Percentiles rank a stretch among this genome's conserved stretches.
These are phyloP conservation scores for Holtermannia corniformis DNA, from an alignment of 768 basidiomycete genomes.

Conservation along the genomic window DNA sequence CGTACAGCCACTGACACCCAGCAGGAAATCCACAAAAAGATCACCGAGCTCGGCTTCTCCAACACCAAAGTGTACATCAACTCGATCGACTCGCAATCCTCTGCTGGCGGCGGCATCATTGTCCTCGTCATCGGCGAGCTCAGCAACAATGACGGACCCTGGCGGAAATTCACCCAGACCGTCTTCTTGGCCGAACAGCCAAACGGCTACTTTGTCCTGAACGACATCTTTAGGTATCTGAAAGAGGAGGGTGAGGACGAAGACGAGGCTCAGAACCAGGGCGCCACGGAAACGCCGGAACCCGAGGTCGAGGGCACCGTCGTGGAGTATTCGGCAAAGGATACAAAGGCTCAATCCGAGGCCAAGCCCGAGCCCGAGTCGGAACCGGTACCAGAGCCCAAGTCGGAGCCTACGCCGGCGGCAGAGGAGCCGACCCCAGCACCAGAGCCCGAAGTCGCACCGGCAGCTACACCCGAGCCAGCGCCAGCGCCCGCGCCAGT, in stretches of 20 bases:
- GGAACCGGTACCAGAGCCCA: conserved; percentile 4
- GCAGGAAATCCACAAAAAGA: conserved; percentile 95
- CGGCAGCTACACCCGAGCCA: not conserved
- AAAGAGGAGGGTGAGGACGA: conserved; percentile 85
- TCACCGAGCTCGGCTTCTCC: conserved; percentile 83
- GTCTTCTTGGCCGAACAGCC: conserved; percentile 99
- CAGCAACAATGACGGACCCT: conserved; percentile 81
- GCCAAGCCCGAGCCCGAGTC: conserved; percentile 10
- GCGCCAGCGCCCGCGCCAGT: conserved; percentile 1
- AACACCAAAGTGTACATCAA: conserved; percentile 99
- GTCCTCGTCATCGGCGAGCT: conserved; percentile 99
- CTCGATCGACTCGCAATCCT: conserved; percentile 94
- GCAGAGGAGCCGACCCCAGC: conserved; percentile 6
- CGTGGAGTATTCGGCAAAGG: not conserved
- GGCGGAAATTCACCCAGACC: conserved; percentile 98
- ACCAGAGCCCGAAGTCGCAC: not conserved
- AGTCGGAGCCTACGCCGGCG: no score
- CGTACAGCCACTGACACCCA: not conserved
- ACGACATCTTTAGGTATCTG: conserved; percentile 99
- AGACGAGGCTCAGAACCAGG: conserved; percentile 48
- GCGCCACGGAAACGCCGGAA: conserved; percentile 7
- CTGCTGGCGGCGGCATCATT: conserved; percentile 89
- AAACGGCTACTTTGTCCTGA: conserved; percentile 98
- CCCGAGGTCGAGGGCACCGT: conserved; percentile 2
- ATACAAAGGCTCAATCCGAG: not conserved